phyloP scores from a whole-genome alignment of 768 basidiomycete genomes.

The Boletus sp. region DNA sequence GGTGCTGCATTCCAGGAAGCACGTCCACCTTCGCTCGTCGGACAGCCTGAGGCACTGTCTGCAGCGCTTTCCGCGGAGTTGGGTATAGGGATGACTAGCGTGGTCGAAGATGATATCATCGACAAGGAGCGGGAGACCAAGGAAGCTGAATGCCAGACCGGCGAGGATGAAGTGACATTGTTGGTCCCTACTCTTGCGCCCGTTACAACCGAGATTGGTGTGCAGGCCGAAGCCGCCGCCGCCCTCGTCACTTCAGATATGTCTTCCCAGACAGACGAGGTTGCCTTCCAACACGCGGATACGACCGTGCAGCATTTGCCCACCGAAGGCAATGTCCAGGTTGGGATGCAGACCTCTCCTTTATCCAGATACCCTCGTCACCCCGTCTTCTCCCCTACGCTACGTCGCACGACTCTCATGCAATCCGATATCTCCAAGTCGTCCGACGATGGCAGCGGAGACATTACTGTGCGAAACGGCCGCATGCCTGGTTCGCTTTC shows the following conservation, averaged over 20 bases:
- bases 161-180: conserved; percentile 35
- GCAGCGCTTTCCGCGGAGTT: conserved; percentile 71
- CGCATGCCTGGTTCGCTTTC: conserved; percentile 23
- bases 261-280: conserved; percentile 50
- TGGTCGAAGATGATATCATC: conserved; percentile 38
- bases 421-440: conserved; percentile 41
- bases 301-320: conserved; percentile 47
- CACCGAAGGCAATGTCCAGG: conserved; percentile 29
- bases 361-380: conserved; percentile 23
- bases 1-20: conserved; percentile 69
- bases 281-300: conserved; percentile 33
- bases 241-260: conserved; percentile 31
- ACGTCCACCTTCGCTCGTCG: conserved; percentile 67
- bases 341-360: conserved; percentile 38
- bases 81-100: conserved; percentile 44
- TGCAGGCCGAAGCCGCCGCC: conserved; percentile 36
- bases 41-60: conserved; percentile 67
- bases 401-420: conserved; percentile 45
- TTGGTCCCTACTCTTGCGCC: conserved; percentile 30
- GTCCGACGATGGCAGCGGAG: conserved; percentile 38
- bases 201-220: conserved; percentile 36
- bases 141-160: conserved; percentile 69
- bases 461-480: conserved; percentile 31
- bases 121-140: conserved; percentile 47
- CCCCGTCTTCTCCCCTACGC: conserved; percentile 21